Evolutionary conservation across 2,329 filamentous ascomycete genomes (phyloP).

Genomic region (Plenodomus tracheiphilus): DNA sequence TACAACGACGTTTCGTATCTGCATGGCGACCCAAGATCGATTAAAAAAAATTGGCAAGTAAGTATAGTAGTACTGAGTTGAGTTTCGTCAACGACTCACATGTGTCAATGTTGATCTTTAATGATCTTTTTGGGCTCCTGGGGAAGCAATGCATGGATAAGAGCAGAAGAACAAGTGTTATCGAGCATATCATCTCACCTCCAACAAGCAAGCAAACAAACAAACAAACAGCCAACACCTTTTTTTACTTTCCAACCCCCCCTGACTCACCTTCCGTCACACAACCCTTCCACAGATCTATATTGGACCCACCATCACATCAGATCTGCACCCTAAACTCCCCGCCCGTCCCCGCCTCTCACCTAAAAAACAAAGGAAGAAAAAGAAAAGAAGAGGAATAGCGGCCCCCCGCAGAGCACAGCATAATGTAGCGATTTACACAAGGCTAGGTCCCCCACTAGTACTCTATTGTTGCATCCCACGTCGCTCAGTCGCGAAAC

Average conservation of each 20-base stretch:
- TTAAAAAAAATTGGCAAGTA: neutral
- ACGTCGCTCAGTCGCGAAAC: neutral
- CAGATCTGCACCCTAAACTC: neutral
- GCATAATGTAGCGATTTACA: too few species aligned
- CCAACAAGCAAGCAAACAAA: neutral
- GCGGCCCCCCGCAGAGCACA: too few species aligned
- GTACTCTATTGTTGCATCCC: too few species aligned
- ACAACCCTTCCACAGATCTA: slow-evolving; percentile 1
- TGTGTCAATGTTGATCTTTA: too few species aligned
- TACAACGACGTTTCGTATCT: neutral
- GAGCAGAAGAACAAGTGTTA: too few species aligned
- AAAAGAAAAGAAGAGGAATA: neutral
- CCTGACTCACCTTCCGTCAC: neutral
- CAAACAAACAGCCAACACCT: neutral
- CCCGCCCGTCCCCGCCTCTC: neutral
- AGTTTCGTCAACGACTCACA: too few species aligned
- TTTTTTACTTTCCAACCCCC: neutral
- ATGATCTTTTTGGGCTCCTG: too few species aligned
- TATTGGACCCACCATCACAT: slow-evolving; percentile 13
- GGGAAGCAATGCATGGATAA: too few species aligned
- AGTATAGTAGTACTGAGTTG: slow-evolving; percentile 2
- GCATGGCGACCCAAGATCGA: slow-evolving; percentile 1
- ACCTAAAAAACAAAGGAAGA: neutral
- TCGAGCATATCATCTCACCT: too few species aligned
- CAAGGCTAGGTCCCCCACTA: too few species aligned